phyloP scores from a whole-genome alignment of 2,329 filamentous ascomycete species.

The Nothopassalora personata region DNA sequence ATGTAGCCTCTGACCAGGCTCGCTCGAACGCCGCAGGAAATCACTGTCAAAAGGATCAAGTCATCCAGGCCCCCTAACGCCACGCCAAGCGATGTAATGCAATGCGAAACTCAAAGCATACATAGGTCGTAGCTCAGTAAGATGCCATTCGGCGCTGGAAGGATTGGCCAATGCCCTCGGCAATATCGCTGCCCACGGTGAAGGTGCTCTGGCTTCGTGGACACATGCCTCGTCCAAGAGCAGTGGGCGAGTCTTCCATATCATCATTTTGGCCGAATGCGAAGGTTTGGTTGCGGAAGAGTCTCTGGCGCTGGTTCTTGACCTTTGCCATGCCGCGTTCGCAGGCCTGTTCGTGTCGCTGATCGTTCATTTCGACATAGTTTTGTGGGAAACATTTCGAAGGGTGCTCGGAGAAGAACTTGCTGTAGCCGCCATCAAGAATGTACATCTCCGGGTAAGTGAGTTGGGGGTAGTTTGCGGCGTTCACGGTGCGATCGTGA shows the following conservation, averaged over 20 bases:
- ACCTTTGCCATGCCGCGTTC: constrained; percentile 92
- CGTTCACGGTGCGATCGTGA: constrained; percentile 79
- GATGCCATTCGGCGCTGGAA: constrained; percentile 34
- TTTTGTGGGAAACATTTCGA: constrained; percentile 85
- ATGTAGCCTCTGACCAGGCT: constrained; percentile 13
- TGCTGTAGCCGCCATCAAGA: constrained; percentile 90
- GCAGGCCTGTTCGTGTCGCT: constrained; percentile 86
- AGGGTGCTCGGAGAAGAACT: constrained; percentile 77
- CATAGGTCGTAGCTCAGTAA: constrained; percentile 23
- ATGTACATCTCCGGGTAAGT: constrained; percentile 98
- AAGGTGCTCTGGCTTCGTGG: constrained; percentile 29
- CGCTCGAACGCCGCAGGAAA: constrained; percentile 26
- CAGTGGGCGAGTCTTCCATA: constrained; percentile 61
- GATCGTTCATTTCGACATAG: constrained; percentile 93
- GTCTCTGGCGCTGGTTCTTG: constrained; percentile 79
- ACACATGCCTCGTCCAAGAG: constrained; percentile 29
- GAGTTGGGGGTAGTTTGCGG: constrained; percentile 77
- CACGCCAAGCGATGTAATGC: constrained; percentile 17
- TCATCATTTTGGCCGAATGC: constrained; percentile 75
- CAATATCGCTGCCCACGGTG: constrained; percentile 27
- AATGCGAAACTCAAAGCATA: constrained; percentile 9
- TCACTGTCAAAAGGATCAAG: constrained; percentile 8
- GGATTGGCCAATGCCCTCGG: constrained; percentile 29
- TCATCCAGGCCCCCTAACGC: constrained; percentile 12
- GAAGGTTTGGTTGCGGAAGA: constrained; percentile 86